phyloP scores from a whole-genome alignment of 352 stramenopile species.

The Globisporangium emineosum region DNA sequence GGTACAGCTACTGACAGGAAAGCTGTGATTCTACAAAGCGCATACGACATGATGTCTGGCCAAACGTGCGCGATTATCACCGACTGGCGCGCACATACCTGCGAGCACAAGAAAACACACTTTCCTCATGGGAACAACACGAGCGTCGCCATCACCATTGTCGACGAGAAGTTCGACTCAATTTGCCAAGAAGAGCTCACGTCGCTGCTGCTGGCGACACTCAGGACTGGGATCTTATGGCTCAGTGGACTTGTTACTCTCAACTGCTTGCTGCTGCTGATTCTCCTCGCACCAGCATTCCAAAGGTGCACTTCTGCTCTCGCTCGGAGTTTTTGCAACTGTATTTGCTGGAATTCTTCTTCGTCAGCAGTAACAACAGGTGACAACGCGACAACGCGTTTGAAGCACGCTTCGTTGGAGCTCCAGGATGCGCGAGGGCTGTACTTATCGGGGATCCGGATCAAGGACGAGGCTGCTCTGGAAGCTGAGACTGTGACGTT shows the following conservation, averaged over 20 bases:
- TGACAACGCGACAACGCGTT: neutral
- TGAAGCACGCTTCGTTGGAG: slow-evolving; percentile 15
- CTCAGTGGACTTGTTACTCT: slow-evolving; percentile 19
- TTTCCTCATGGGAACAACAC: neutral
- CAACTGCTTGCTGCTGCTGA: slow-evolving; percentile 16
- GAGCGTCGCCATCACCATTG: neutral
- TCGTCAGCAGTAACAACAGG: neutral
- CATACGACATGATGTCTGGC: slow-evolving; percentile 19
- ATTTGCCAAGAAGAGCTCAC: slow-evolving; percentile 24
- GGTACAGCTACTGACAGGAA: neutral
- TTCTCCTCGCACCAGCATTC: slow-evolving; percentile 20
- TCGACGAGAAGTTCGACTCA: slow-evolving; percentile 13
- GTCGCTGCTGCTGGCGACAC: slow-evolving; percentile 20
- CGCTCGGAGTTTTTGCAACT: neutral
- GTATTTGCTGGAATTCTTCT: neutral
- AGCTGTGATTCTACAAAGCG: slow-evolving; percentile 10
- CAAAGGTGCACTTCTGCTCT: neutral
- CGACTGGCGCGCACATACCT: slow-evolving; percentile 17
- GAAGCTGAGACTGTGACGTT: slow-evolving; percentile 20
- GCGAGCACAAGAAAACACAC: neutral
- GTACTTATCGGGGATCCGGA: slow-evolving; percentile 25
- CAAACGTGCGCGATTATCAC: slow-evolving; percentile 21
- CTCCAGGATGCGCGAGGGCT: slow-evolving; percentile 16
- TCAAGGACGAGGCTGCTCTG: slow-evolving; percentile 11
- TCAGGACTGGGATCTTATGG: slow-evolving; percentile 12